Evolutionary conservation across 1,139 yeast genomes (phyloP).

Genomic region (Diutina rugosa): DNA sequence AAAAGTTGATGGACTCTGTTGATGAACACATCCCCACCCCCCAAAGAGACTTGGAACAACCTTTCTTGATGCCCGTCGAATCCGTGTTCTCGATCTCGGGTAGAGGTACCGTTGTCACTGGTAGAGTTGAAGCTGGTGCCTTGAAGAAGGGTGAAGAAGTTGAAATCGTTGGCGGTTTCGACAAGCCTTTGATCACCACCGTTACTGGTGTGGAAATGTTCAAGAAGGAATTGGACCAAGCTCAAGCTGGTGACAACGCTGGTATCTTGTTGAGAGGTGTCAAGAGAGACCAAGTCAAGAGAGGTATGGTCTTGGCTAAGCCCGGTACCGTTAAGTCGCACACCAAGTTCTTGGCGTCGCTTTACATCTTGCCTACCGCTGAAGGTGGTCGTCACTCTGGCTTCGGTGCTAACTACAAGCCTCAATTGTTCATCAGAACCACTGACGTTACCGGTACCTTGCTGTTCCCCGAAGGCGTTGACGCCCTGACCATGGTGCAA

Average conservation of each 20-base stretch:
- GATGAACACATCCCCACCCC: slow-evolving; percentile 97
- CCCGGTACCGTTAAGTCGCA: slow-evolving; percentile 89
- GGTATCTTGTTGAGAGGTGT: slow-evolving; percentile 96
- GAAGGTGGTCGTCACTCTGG: slow-evolving; percentile 99
- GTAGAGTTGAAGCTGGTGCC: slow-evolving; percentile 97
- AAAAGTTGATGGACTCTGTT: slow-evolving; percentile 78
- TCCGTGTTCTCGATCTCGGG: slow-evolving; percentile 97
- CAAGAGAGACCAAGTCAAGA: slow-evolving; percentile 90
- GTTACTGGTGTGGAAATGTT: slow-evolving; percentile 99
- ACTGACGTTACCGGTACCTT: slow-evolving; percentile 89
- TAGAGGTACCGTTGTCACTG: slow-evolving; percentile 98
- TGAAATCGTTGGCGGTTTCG: slow-evolving; percentile 89
- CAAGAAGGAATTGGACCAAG: slow-evolving; percentile 94
- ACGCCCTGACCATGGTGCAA: slow-evolving; percentile 80
- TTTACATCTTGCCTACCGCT: slow-evolving; percentile 86
- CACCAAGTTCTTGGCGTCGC: slow-evolving; percentile 86
- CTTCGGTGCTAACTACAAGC: slow-evolving; percentile 94
- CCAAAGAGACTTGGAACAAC: slow-evolving; percentile 87
- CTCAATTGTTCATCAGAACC: slow-evolving; percentile 94
- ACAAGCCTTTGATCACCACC: slow-evolving; percentile 79
- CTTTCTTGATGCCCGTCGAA: slow-evolving; percentile 95
- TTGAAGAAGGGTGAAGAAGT: slow-evolving; percentile 97
- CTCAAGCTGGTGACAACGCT: slow-evolving; percentile 98
- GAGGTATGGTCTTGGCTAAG: slow-evolving; percentile 97
- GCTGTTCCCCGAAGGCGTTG: slow-evolving; percentile 78